Conservation (phyloP, 805 yeast species). For the Cyberlindnera bimundalis region DNA sequence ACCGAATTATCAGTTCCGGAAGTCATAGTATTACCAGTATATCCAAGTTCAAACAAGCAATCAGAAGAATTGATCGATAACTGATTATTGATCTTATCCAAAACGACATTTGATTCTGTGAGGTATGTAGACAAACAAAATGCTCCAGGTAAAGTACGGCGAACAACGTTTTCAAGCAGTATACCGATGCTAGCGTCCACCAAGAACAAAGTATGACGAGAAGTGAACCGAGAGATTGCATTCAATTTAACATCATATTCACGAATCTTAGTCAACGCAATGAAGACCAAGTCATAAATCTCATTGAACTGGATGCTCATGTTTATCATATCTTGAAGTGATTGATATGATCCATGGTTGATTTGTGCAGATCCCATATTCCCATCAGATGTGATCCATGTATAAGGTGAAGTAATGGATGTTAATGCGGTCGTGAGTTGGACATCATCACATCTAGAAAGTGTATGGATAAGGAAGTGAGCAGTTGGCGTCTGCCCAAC, state of each 20-base stretch:
- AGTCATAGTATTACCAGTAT: neutral
- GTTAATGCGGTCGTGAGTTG: neutral
- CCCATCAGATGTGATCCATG: neutral
- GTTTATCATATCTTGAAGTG: neutral
- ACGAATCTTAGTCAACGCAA: slow-evolving; percentile 14
- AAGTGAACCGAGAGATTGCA: neutral
- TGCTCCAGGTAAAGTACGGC: neutral
- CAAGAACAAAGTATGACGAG: slow-evolving; percentile 6
- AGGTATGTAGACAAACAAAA: neutral
- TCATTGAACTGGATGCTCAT: neutral
- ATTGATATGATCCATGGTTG: neutral
- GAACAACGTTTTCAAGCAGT: slow-evolving; percentile 10
- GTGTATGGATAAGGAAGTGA: slow-evolving; percentile 5
- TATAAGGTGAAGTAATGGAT: neutral
- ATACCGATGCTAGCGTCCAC: slow-evolving; percentile 19
- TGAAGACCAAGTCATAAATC: slow-evolving; percentile 13
- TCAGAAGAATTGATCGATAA: neutral
- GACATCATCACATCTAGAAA: neutral
- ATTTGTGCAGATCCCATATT: neutral
- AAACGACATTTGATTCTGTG: neutral
- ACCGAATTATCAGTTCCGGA: neutral
- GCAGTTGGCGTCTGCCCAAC: slow-evolving; percentile 21
- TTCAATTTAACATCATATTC: slow-evolving; percentile 5
- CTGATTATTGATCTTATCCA: neutral
- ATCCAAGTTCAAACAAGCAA: neutral